Conservation (phyloP, 208 protist species). For the Perkinsela sp. region DNA sequence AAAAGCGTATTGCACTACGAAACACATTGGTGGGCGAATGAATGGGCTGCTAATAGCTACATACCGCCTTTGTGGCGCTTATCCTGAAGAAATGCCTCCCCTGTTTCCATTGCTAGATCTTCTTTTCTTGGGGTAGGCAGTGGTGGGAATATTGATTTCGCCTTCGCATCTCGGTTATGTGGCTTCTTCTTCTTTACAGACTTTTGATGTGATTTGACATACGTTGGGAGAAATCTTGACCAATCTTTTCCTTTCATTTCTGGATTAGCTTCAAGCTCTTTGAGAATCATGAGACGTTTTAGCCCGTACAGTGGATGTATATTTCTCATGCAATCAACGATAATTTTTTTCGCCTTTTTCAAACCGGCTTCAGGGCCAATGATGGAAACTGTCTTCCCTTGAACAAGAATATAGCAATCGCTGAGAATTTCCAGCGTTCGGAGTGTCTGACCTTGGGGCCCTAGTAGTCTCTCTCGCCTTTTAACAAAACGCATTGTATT, state of each 20-base stretch:
- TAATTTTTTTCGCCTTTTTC: constrained; percentile 80
- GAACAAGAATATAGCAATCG: constrained; percentile 94
- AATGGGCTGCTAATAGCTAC: no score
- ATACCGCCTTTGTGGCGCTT: no score
- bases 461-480: constrained; percentile 90
- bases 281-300: constrained; percentile 96
- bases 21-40: no score
- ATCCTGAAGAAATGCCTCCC: constrained; percentile 60
- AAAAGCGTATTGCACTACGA: no score
- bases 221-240: constrained; percentile 92
- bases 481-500: constrained; percentile 94
- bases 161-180: constrained; percentile 29
- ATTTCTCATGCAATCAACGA: constrained; percentile 98
- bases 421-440: constrained; percentile 94
- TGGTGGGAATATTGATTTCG: constrained; percentile 49
- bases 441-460: constrained; percentile 86
- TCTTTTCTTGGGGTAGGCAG: constrained; percentile 50
- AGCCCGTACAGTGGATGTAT: constrained; percentile 99
- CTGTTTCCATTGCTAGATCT: constrained; percentile 64
- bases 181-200: constrained; percentile 40
- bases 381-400: constrained; percentile 82
- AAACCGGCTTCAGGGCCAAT: constrained; percentile 85
- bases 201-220: constrained; percentile 58
- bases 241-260: constrained; percentile 84
- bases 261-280: constrained; percentile 84